phyloP scores from a whole-genome alignment of 2,329 filamentous ascomycete species.

The Fusarium miscanthi region DNA sequence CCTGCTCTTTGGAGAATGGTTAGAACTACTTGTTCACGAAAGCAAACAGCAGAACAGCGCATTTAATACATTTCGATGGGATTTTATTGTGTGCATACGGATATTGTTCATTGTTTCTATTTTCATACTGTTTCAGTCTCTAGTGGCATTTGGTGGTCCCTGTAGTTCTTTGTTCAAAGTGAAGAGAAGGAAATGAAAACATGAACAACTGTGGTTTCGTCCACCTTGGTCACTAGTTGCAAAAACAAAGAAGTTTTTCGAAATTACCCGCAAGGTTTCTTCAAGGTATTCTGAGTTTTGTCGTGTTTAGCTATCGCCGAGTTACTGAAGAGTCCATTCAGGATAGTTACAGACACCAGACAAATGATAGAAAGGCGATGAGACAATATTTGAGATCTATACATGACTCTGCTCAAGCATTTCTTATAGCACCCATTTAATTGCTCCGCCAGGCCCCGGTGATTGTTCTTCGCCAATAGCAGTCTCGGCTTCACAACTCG shows the following conservation, averaged over 20 bases:
- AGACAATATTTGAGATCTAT: not conserved
- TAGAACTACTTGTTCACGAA: not conserved
- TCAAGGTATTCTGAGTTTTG: no score
- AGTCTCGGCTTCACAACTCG: not conserved
- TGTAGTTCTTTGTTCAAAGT: conserved; percentile 23
- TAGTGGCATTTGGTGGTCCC: conserved; percentile 3
- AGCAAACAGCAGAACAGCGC: not conserved
- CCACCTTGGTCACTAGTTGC: not conserved
- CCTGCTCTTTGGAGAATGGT: conserved; percentile 12
- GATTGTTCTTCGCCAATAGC: not conserved
- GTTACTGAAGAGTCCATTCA: not conserved
- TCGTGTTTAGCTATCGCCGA: not conserved
- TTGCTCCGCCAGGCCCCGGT: not conserved
- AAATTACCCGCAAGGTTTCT: not conserved
- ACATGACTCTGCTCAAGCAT: not conserved
- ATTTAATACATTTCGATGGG: not conserved
- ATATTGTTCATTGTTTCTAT: conserved; percentile 8
- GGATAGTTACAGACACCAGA: not conserved
- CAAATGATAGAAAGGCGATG: not conserved
- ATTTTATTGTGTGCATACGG: not conserved
- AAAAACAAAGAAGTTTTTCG: not conserved
- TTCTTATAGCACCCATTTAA: not conserved
- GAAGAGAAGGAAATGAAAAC: not conserved
- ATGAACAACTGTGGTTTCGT: not conserved
- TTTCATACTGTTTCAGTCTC: conserved; percentile 26